Percentiles rank a stretch among this genome's conserved stretches.
phyloP scores from a whole-genome alignment of 1,139 yeast species.

The Wickerhamiella infanticola region DNA sequence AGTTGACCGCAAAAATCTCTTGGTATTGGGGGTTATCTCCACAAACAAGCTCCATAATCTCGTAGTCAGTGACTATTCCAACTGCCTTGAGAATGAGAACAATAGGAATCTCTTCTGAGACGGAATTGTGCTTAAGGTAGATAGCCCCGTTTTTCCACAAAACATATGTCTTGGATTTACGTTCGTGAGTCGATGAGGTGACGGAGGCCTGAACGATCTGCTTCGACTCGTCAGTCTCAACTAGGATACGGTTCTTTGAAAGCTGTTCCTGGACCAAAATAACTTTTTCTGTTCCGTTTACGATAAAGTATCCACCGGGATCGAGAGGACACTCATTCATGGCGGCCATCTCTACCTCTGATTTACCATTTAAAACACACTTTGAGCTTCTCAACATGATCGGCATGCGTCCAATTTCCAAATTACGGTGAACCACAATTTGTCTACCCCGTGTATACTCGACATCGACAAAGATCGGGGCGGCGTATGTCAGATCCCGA shows the following conservation, averaged over 20 bases:
- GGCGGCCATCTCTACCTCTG: constrained; percentile 72
- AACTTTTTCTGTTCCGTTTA: constrained; percentile 95
- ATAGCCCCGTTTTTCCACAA: constrained; percentile 82
- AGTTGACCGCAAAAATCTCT: constrained; percentile 79
- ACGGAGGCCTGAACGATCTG: constrained; percentile 93
- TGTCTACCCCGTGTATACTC: constrained; percentile 92
- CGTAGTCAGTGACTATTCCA: constrained; percentile 84
- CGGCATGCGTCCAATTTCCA: constrained; percentile 97
- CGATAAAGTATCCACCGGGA: constrained; percentile 97
- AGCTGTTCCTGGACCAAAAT: constrained; percentile 93
- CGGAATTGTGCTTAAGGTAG: constrained; percentile 84
- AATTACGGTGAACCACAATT: constrained; percentile 74
- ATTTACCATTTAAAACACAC: constrained; percentile 68
- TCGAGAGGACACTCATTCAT: constrained; percentile 92
- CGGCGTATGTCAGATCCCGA: constrained; percentile 88
- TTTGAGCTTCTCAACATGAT: constrained; percentile 88
- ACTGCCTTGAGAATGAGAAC: constrained; percentile 90
- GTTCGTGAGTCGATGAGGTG: constrained; percentile 92
- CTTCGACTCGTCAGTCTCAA: constrained; percentile 92
- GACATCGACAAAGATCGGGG: constrained; percentile 92
- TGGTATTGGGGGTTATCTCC: constrained; percentile 81
- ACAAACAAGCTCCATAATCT: constrained; percentile 84
- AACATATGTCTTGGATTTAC: constrained; percentile 93
- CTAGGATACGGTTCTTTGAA: constrained; percentile 92
- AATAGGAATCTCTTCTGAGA: constrained; percentile 89